Evolutionary conservation across 495 filamentous ascomycete species (phyloP).

Genomic region (Neurospora terricola): DNA sequence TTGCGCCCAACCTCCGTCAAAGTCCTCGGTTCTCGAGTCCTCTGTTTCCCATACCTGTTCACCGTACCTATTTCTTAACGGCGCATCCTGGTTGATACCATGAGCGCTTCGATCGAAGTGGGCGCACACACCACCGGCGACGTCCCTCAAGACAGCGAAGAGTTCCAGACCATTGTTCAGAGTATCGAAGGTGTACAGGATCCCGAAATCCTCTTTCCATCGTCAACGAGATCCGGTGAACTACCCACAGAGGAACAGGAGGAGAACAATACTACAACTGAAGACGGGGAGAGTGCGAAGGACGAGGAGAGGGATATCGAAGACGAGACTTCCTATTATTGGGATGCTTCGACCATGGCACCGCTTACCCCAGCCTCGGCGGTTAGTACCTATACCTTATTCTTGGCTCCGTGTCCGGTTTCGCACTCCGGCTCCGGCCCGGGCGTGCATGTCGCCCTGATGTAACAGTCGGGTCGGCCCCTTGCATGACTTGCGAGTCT

Average conservation of each 20-base stretch:
- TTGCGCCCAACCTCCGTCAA: not conserved
- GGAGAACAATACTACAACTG: not conserved
- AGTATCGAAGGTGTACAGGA: not conserved
- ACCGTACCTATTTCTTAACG: not conserved
- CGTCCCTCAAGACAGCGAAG: not conserved
- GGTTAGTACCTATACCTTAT: slow-evolving; percentile 32
- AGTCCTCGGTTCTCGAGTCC: not conserved
- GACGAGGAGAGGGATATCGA: slow-evolving; percentile 5
- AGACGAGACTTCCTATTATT: slow-evolving; percentile 31
- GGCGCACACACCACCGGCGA: slow-evolving; percentile 1
- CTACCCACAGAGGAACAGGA: not conserved
- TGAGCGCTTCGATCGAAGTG: slow-evolving; percentile 5
- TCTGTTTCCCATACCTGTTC: not conserved
- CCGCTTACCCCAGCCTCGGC: slow-evolving; percentile 45
- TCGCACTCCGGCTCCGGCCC: not conserved
- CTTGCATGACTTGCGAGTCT: not conserved
- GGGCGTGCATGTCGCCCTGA: not conserved
- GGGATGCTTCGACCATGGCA: slow-evolving; percentile 45
- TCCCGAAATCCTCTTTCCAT: not conserved
- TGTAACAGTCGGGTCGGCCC: not conserved
- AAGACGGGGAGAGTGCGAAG: not conserved
- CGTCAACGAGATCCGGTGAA: not conserved
- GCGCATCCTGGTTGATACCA: slow-evolving; percentile 1
- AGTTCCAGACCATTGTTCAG: slow-evolving; percentile 4
- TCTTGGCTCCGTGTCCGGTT: not conserved